Evolutionary conservation across 2,329 filamentous ascomycete genomes (phyloP).

Genomic region (Cordyceps javanica): DNA sequence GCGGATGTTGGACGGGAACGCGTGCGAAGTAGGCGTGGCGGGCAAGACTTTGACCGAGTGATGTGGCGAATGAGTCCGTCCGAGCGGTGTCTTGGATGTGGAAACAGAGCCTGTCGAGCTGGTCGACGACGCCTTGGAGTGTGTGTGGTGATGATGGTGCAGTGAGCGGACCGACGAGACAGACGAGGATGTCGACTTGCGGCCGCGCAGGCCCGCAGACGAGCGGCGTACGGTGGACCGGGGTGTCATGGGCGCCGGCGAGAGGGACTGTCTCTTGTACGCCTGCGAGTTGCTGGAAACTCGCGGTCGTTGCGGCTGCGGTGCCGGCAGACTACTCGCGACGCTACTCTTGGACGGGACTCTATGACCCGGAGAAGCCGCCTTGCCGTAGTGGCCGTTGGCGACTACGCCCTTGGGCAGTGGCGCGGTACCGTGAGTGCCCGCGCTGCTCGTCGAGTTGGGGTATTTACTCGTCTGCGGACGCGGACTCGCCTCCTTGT

Average conservation of each 20-base stretch:
- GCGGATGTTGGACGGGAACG: constrained; percentile 81
- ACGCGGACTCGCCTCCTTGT: constrained; percentile 49
- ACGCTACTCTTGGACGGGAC: constrained; percentile 19
- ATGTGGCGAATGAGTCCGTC: constrained; percentile 68
- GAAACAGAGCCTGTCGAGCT: constrained; percentile 74
- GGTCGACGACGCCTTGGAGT: constrained; percentile 91
- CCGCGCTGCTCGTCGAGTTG: constrained; percentile 27
- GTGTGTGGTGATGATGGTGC: constrained; percentile 76
- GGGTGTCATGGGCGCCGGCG: constrained; percentile 81
- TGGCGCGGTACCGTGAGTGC: constrained; percentile 33
- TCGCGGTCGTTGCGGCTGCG: constrained; percentile 23
- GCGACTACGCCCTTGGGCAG: constrained; percentile 46
- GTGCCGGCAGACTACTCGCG: constrained; percentile 21
- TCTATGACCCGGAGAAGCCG: constrained; percentile 14
- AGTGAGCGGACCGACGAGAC: constrained; percentile 90
- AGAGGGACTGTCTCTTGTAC: constrained; percentile 74
- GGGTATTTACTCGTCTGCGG: constrained; percentile 56
- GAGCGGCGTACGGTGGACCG: constrained; percentile 78
- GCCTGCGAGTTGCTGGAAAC: constrained; percentile 27
- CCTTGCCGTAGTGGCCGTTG: constrained; percentile 41
- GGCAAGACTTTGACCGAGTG: constrained; percentile 93
- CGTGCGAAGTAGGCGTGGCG: constrained; percentile 67
- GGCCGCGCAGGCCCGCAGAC: constrained; percentile 75
- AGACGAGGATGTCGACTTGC: constrained; percentile 94
- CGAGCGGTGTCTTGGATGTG: constrained; percentile 60